Base-by-base conservation (phyloP, 768 basidiomycete genomes). In the Phanerodontia chrysosporium region DNA sequence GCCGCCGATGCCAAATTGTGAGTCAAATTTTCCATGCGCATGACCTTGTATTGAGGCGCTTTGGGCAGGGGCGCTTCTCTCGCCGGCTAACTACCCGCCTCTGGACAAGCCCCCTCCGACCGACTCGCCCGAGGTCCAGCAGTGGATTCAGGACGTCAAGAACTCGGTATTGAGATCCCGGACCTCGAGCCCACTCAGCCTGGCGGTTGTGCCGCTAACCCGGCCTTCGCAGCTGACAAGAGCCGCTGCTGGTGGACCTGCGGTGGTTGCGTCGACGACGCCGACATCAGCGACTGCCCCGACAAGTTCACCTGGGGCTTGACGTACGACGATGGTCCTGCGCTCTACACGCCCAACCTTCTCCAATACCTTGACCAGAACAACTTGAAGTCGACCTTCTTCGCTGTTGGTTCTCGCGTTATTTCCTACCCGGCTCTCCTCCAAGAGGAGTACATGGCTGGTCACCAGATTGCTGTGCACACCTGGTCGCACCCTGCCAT, bases 191-290 rank as follows among this genome's bases (percentile, higher is more conserved):
- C 72, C 25, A 88, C 75, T 18, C 63, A 58, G n/a, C 55, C 64
- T n/a, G 72, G 72, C 46, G 73, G 75, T 25, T 92, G 90, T 67
- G 69, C 82, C 1, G 78, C 81, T 36, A 89, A 90, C 68, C 70
- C 68, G 0, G 60, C 66, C 5, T 81, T 79, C 1, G 85, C 82
- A 10, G 73, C 75, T 9, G 85, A 89, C 68, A 45, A 69, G 3
- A 73, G 69, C 10, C 76, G 83, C 27, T 90, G 89, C 72, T 92
- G 90, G 90, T 92, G 87, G 89, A 87, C 88, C 13, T 91, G 89
- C 67, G 80, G 83, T 65, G 84, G 86, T 36, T 92, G 90, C 74
- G 83, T 80, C 2, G 77, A 82, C 18, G 61, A 72, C 21, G 81
- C 81, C 2, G 92, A 94, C 68, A 79, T 95, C 64, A 80, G 81